Evolutionary conservation across 441 rosid species (phyloP).

Genomic region (Jatropha podagrica): DNA sequence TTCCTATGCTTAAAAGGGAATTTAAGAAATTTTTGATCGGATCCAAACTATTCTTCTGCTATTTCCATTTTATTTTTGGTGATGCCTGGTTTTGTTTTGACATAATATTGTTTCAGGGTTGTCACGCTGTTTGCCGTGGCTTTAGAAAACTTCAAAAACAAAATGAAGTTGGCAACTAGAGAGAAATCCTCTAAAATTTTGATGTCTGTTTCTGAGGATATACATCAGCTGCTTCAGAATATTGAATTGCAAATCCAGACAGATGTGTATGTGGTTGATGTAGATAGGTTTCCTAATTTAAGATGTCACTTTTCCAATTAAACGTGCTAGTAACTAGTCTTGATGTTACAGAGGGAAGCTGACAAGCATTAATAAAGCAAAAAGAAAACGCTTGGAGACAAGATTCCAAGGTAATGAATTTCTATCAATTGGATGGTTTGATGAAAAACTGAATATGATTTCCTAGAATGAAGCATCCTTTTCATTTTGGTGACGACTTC

Average conservation of each 20-base stretch:
- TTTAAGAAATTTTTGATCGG: constrained; percentile 1
- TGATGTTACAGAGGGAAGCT: constrained; percentile 57
- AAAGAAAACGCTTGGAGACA: constrained; percentile 72
- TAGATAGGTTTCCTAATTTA: constrained; percentile 20
- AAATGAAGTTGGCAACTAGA: constrained; percentile 58
- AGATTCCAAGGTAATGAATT: constrained; percentile 65
- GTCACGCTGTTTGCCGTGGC: constrained; percentile 56
- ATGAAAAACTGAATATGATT: constrained; percentile 11
- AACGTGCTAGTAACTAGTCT: constrained; percentile 18
- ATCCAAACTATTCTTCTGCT: constrained; percentile 14
- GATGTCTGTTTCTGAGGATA: constrained; percentile 66
- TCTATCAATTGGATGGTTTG: neutral
- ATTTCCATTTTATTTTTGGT: constrained; percentile 21
- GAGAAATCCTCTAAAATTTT: constrained; percentile 76
- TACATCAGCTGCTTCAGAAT: constrained; percentile 54
- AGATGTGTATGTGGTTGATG: constrained; percentile 57
- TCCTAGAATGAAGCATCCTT: neutral
- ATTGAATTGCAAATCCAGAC: constrained; percentile 64
- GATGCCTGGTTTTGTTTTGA: constrained; percentile 24
- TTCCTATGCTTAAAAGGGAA: neutral
- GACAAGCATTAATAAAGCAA: constrained; percentile 54
- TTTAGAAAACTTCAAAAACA: constrained; percentile 61
- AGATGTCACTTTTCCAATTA: constrained; percentile 17
- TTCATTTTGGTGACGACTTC: neutral
- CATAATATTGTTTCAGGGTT: constrained; percentile 58